A percentile compares a stretch with the other conserved stretches of the same genome.
phyloP scores from a whole-genome alignment of 2,329 filamentous ascomycete species.

The Neonectria coccinea region DNA sequence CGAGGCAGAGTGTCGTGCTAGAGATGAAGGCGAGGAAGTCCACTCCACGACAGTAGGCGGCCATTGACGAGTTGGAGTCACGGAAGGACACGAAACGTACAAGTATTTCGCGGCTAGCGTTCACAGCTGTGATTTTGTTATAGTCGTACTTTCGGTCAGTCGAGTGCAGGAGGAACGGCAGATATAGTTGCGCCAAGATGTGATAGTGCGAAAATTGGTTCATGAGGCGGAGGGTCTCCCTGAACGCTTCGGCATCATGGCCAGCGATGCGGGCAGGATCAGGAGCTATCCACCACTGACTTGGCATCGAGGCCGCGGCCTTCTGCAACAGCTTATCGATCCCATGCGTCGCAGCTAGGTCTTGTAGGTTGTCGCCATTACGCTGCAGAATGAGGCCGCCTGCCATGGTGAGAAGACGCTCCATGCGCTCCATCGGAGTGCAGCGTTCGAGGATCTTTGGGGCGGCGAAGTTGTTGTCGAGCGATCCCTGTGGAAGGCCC shows the following conservation, averaged over 20 bases:
- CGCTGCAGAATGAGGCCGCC: not conserved
- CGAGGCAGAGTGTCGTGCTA: not conserved
- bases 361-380: not conserved
- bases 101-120: not conserved
- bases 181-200: not conserved
- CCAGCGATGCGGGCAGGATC: not conserved
- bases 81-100: not conserved
- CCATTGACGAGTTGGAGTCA: not conserved
- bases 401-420: not conserved
- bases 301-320: not conserved
- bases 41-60: not conserved
- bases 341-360: not conserved
- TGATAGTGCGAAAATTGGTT: conserved; percentile 1
- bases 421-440: not conserved
- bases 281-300: not conserved
- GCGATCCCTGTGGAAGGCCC: not conserved
- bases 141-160: not conserved
- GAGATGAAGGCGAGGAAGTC: not conserved
- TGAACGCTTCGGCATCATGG: not conserved
- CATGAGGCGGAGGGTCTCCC: not conserved
- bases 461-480: not conserved
- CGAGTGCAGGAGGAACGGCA: not conserved
- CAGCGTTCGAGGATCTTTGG: not conserved
- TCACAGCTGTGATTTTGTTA: not conserved
- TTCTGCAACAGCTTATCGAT: not conserved